These are phyloP conservation scores for Fraxinus anomala DNA, from an alignment of 257 asterid genomes.

Conservation along the genomic window DNA sequence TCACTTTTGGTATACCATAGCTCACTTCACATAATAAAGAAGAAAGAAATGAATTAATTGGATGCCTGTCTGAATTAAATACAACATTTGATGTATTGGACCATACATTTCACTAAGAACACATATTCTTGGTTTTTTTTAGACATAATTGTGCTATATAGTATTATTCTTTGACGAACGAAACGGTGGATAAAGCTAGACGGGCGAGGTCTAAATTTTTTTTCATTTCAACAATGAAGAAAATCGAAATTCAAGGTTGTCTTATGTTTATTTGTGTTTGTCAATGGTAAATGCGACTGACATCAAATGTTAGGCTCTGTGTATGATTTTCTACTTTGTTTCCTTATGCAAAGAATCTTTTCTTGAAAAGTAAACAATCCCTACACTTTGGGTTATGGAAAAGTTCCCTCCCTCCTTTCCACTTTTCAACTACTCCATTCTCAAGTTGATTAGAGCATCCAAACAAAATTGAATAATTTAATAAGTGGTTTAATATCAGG, in stretches of 20 bases:
- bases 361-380: background rate
- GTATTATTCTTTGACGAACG: background rate
- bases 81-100: background rate
- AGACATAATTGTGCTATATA: too few species aligned
- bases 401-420: background rate
- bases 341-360: slow-evolving; percentile 32
- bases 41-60: background rate
- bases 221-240: background rate
- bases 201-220: background rate
- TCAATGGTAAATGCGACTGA: background rate
- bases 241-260: background rate
- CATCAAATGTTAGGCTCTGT: background rate
- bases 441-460: background rate
- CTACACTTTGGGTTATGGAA: slow-evolving; percentile 21
- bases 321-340: slow-evolving; percentile 28
- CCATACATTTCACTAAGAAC: too few species aligned
- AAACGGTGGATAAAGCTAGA: background rate
- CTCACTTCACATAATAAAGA: too few species aligned
- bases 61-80: background rate
- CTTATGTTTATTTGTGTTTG: too few species aligned
- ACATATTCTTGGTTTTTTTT: too few species aligned
- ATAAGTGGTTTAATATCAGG: background rate
- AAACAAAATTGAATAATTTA: background rate
- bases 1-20: too few species aligned
- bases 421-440: slow-evolving; percentile 14